phyloP scores from a whole-genome alignment of 192 early-diverging fungal genomes.

The Lobosporangium transversale region DNA sequence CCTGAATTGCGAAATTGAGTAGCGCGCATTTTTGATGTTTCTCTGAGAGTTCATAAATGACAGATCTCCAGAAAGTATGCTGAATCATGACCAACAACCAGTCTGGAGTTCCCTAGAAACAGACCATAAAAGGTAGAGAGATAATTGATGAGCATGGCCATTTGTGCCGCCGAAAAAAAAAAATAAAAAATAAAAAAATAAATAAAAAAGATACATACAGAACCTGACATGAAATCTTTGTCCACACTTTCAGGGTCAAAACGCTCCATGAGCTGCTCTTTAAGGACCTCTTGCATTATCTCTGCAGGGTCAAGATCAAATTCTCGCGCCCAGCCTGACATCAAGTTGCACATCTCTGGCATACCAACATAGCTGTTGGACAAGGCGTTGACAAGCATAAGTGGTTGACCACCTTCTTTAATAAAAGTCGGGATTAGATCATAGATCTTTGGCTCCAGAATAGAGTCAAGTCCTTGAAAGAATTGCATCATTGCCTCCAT shows the following conservation, averaged over 20 bases:
- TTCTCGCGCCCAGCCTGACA: slow-evolving; percentile 51
- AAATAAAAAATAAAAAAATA: background rate
- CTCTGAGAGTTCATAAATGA: slow-evolving; percentile 74
- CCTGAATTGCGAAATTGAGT: slow-evolving; percentile 71
- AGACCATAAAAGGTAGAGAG: background rate
- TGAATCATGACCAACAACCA: slow-evolving; percentile 68
- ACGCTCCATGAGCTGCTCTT: slow-evolving; percentile 64
- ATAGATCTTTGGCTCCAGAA: slow-evolving; percentile 59
- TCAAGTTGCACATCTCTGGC: slow-evolving; percentile 64
- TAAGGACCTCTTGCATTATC: slow-evolving; percentile 61
- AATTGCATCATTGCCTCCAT: slow-evolving; percentile 32
- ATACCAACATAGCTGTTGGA: slow-evolving; percentile 63
- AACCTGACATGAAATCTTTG: slow-evolving; percentile 55
- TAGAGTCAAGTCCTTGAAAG: slow-evolving; percentile 52
- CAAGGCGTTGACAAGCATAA: slow-evolving; percentile 59
- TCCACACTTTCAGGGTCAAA: slow-evolving; percentile 71
- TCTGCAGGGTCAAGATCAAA: slow-evolving; percentile 55
- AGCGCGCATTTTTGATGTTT: slow-evolving; percentile 69
- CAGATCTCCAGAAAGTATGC: slow-evolving; percentile 69
- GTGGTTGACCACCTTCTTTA: slow-evolving; percentile 57
- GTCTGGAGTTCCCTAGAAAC: slow-evolving; percentile 56
- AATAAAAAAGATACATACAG: slow-evolving; percentile 16
- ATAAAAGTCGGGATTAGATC: slow-evolving; percentile 52
- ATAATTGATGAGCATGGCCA: background rate
- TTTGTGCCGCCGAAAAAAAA: background rate